These are phyloP conservation scores for Darksidea phi DNA, from an alignment of 495 filamentous ascomycete species.

Conservation along the genomic window DNA sequence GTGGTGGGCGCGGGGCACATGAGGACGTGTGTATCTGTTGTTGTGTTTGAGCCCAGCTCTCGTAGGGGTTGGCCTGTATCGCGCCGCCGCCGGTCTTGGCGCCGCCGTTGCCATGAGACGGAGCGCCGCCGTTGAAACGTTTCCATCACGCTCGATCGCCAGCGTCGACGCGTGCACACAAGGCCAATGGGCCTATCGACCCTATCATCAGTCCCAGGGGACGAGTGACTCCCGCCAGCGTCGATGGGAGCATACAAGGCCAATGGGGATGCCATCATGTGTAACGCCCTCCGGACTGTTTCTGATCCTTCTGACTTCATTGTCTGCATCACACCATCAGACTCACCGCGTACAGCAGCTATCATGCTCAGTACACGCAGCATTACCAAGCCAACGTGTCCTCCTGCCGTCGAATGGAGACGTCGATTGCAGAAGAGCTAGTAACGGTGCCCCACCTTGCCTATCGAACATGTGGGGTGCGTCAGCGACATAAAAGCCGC, in stretches of 20 bases:
- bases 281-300: too few relatives aligned
- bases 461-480: conserved; percentile 4
- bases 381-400: conserved; percentile 8
- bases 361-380: not conserved
- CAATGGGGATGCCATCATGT: too few relatives aligned
- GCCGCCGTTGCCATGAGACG: not conserved
- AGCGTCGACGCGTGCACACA: too few relatives aligned
- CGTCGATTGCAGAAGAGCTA: not conserved
- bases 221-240: too few relatives aligned
- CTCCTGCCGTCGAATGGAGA: not conserved
- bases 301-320: too few relatives aligned
- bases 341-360: not conserved
- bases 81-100: not conserved
- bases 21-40: conserved; percentile 13
- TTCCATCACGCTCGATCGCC: too few relatives aligned
- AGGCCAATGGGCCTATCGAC: not conserved
- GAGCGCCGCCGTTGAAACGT: not conserved
- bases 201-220: too few relatives aligned
- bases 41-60: conserved; percentile 2
- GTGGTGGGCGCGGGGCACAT: conserved; percentile 14
- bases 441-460: conserved; percentile 15
- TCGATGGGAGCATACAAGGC: too few relatives aligned
- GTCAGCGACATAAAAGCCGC: conserved; percentile 8
- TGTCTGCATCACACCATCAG: conserved; percentile 5
- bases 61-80: not conserved